phyloP scores from a whole-genome alignment of 805 yeast species.

The Tetrapisispora fleetii region DNA sequence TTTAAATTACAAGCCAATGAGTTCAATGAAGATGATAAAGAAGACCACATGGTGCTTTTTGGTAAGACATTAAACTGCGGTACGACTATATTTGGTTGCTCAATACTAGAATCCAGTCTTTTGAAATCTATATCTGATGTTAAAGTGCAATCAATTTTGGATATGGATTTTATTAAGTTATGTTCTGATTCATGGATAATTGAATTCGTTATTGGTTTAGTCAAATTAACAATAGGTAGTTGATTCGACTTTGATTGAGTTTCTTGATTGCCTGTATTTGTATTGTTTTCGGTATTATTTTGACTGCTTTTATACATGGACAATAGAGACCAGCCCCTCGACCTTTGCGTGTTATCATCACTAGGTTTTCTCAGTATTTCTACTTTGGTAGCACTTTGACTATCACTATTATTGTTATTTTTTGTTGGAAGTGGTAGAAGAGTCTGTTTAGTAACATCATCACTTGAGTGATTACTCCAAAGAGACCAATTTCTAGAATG shows the following conservation, averaged over 20 bases:
- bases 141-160: conserved; percentile 2
- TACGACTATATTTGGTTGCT: conserved; percentile 22
- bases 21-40: conserved; percentile 11
- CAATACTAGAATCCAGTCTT: conserved; percentile 3
- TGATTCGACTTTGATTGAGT: not conserved
- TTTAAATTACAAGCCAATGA: conserved; percentile 11
- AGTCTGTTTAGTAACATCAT: not conserved
- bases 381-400: not conserved
- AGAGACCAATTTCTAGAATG: conserved; percentile 2
- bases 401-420: not conserved
- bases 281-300: not conserved
- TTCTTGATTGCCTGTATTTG: not conserved
- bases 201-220: conserved; percentile 3
- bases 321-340: conserved; percentile 20
- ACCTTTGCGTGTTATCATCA: not conserved
- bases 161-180: not conserved
- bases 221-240: not conserved
- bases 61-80: conserved; percentile 27
- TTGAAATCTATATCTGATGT: not conserved
- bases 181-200: not conserved
- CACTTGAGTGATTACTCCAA: not conserved
- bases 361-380: not conserved
- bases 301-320: not conserved
- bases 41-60: conserved; percentile 16
- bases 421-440: not conserved